Percentiles rank a stretch among this genome's conserved stretches.
Evolutionary conservation across 1,284 basidiomycete genomes (phyloP).

Genomic region (Boletus mariae): DNA sequence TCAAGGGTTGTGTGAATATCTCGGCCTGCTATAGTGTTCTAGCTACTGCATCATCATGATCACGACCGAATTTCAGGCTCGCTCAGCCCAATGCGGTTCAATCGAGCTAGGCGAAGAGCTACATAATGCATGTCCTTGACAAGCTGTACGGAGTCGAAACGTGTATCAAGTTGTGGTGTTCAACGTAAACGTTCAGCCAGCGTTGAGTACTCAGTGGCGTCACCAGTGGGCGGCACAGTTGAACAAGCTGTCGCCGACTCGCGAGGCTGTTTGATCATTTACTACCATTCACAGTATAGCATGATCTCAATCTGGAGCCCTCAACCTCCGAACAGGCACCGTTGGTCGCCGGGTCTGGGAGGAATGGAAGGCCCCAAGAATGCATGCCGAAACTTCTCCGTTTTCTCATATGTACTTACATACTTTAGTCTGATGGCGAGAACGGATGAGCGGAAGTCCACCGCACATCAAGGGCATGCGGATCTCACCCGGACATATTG

Average conservation of each 20-base stretch:
- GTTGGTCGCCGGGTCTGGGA: not conserved
- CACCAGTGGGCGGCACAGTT: not conserved
- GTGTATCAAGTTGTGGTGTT: not conserved
- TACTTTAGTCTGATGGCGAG: not conserved
- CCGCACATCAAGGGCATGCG: not conserved
- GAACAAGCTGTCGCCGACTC: too few relatives aligned
- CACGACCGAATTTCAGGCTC: too few relatives aligned
- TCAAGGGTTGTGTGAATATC: not conserved
- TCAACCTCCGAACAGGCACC: slow-evolving; percentile 3
- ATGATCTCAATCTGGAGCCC: not conserved
- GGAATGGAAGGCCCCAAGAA: slow-evolving; percentile 18
- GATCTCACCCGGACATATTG: not conserved
- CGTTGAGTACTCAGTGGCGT: not conserved
- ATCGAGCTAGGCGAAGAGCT: not conserved
- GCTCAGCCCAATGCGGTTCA: too few relatives aligned
- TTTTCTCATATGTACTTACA: not conserved
- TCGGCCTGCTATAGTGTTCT: not conserved
- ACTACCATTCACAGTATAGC: not conserved
- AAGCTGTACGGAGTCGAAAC: not conserved
- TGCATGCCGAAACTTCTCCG: not conserved
- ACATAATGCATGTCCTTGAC: not conserved
- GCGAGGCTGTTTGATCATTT: too few relatives aligned
- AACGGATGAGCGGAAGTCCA: slow-evolving; percentile 1
- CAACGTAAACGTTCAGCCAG: not conserved
- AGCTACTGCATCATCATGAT: too few relatives aligned